Conservation (phyloP, 1,284 basidiomycete species). For the Ganoderma multipileum region DNA sequence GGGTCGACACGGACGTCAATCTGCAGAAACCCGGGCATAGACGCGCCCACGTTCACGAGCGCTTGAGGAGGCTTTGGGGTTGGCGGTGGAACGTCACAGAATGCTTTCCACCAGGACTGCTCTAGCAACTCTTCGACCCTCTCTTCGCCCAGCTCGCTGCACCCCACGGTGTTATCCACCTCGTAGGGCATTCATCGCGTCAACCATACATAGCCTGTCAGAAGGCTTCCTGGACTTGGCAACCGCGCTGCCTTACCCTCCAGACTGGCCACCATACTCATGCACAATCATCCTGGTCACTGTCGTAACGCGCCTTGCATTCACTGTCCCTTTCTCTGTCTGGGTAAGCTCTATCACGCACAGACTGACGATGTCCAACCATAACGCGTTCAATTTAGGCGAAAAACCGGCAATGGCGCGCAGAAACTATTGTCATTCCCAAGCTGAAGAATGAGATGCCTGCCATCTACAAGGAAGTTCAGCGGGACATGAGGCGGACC, state of each 20-base stretch:
- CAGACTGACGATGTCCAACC: too few species aligned
- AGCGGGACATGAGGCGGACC: conserved; percentile 64
- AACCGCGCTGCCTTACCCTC: conserved; percentile 71
- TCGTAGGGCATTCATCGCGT: conserved; percentile 43
- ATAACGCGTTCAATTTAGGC: conserved; percentile 49
- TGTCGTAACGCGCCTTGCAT: conserved; percentile 64
- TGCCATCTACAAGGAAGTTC: conserved; percentile 55
- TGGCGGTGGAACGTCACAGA: conserved; percentile 12
- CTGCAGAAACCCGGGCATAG: not conserved
- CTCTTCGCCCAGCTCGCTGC: conserved; percentile 14
- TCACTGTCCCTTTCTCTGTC: conserved; percentile 79
- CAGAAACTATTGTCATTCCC: conserved; percentile 75
- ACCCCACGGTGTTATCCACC: conserved; percentile 13
- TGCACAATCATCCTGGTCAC: conserved; percentile 82
- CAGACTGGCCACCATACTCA: conserved; percentile 72
- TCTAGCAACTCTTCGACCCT: conserved; percentile 24
- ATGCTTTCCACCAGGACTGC: conserved; percentile 32
- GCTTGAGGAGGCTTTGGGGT: conserved; percentile 10
- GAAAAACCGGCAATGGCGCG: conserved; percentile 65
- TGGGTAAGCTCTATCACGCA: conserved; percentile 64
- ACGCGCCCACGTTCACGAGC: conserved; percentile 7
- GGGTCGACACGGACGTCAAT: not conserved
- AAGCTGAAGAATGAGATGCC: conserved; percentile 63
- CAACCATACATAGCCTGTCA: conserved; percentile 48
- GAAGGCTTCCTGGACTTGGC: conserved; percentile 69